Conservation (phyloP, 2,329 filamentous ascomycete genomes). For the Zymoseptoria passerinii region DNA sequence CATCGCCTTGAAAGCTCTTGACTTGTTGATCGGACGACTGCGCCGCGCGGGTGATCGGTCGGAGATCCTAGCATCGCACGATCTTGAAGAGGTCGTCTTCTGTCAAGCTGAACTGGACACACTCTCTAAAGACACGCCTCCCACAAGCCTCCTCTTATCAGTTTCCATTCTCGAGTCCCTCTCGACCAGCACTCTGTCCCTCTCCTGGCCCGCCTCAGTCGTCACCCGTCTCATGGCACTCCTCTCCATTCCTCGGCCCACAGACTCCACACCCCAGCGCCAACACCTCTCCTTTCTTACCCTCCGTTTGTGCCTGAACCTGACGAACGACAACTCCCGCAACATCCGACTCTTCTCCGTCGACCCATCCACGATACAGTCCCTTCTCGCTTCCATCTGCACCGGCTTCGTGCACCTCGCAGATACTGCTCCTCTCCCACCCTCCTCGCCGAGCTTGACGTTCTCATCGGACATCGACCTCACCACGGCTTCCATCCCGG, state of each 20-base stretch:
- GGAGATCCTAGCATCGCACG: conserved; percentile 37
- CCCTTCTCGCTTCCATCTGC: conserved; percentile 25
- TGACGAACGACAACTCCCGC: conserved; percentile 69
- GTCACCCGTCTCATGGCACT: conserved; percentile 14
- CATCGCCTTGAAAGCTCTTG: conserved; percentile 56
- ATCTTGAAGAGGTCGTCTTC: conserved; percentile 14
- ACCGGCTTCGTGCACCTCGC: conserved; percentile 21
- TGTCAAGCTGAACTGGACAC: conserved; percentile 7
- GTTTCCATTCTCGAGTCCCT: conserved; percentile 34
- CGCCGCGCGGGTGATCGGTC: conserved; percentile 37
- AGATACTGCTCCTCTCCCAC: background rate
- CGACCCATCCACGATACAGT: conserved; percentile 40
- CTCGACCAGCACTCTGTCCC: conserved; percentile 17
- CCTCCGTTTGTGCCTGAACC: conserved; percentile 69
- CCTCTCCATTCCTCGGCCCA: conserved; percentile 10
- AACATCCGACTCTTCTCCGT: conserved; percentile 61
- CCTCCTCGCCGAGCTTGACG: background rate
- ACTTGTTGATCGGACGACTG: conserved; percentile 48
- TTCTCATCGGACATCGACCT: conserved; percentile 28
- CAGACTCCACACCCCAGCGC: background rate
- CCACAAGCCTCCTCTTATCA: conserved; percentile 40
- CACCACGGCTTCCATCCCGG: conserved; percentile 43
- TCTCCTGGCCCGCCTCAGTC: conserved; percentile 20
- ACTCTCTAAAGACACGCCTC: conserved; percentile 23
- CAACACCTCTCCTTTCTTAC: conserved; percentile 34